Conservation (phyloP, 768 basidiomycete genomes). For the Rhodocollybia butyracea region DNA sequence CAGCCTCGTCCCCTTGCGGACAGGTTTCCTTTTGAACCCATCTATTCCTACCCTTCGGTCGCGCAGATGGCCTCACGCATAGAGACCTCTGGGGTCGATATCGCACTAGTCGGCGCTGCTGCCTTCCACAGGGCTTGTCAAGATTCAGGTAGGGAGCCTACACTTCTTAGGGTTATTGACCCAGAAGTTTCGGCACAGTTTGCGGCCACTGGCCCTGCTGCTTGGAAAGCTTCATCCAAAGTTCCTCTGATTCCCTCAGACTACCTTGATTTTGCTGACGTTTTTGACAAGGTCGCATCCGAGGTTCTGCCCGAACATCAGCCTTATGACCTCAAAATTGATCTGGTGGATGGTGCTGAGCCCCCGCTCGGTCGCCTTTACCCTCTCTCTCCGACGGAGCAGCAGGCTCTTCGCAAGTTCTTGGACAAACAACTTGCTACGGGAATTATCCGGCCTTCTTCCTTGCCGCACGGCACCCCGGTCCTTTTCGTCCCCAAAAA, state of each 20-base stretch:
- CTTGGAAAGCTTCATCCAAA: too few relatives aligned
- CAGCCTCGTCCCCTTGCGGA: too few relatives aligned
- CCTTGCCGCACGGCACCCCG: conserved; percentile 26
- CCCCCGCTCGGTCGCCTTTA: neutral
- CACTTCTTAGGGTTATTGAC: too few relatives aligned
- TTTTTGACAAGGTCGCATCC: neutral
- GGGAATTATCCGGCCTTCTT: conserved; percentile 32
- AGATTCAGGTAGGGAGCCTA: too few relatives aligned
- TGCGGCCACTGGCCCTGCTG: too few relatives aligned
- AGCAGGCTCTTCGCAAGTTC: conserved; percentile 28
- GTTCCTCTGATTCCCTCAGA: neutral
- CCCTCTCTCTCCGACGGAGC: conserved; percentile 24
- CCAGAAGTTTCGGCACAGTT: too few relatives aligned
- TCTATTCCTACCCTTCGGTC: too few relatives aligned
- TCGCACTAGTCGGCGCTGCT: too few relatives aligned
- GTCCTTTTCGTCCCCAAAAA: conserved; percentile 24
- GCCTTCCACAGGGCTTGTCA: too few relatives aligned
- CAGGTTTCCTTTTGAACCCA: too few relatives aligned
- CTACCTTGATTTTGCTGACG: neutral
- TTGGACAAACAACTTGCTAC: conserved; percentile 31
- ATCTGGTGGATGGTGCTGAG: neutral
- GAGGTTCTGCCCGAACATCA: neutral
- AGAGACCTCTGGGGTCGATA: too few relatives aligned
- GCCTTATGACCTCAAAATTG: neutral
- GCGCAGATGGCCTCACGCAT: too few relatives aligned